A percentile compares a stretch with the other conserved stretches of the same genome.
Evolutionary conservation across 106 monocot species (phyloP).

Genomic region (Iris macrosiphon): DNA sequence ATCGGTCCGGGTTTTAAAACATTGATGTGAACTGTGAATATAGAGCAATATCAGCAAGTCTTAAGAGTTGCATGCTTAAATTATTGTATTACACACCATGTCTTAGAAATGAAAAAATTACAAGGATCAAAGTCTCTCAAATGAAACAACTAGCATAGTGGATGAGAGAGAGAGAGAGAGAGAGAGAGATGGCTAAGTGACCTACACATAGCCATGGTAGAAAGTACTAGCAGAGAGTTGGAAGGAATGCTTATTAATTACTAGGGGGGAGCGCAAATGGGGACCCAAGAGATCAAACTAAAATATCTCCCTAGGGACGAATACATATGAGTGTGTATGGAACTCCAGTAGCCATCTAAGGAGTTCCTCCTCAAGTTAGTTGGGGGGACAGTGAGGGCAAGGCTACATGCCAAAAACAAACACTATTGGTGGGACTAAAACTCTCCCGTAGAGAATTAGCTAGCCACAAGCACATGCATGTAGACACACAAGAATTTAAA

Average conservation of each 20-base stretch:
- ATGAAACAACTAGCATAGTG: too few relatives aligned
- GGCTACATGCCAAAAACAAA: constrained; percentile 32
- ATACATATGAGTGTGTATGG: not conserved
- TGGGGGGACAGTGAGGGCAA: not conserved
- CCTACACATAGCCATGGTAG: constrained; percentile 11
- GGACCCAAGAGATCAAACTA: constrained; percentile 27
- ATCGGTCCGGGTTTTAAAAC: too few relatives aligned
- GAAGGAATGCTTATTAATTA: too few relatives aligned
- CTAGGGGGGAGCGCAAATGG: too few relatives aligned
- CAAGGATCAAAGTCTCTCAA: too few relatives aligned
- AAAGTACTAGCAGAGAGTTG: not conserved
- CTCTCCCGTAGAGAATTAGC: constrained; percentile 6
- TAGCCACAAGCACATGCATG: constrained; percentile 16
- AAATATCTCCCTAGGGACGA: constrained; percentile 16
- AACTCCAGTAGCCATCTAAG: constrained; percentile 18
- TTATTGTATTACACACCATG: too few relatives aligned
- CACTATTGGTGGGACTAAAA: not conserved
- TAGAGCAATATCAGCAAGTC: too few relatives aligned
- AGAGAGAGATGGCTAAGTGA: constrained; percentile 9
- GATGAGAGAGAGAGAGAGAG: constrained; percentile 17
- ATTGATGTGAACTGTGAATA: too few relatives aligned
- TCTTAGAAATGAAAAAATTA: too few relatives aligned
- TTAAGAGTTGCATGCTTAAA: too few relatives aligned
- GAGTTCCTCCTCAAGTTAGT: constrained; percentile 5
- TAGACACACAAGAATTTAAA: not conserved